Evolutionary conservation across 257 asterid genomes (phyloP).

Genomic region (Salvia hispanica): DNA sequence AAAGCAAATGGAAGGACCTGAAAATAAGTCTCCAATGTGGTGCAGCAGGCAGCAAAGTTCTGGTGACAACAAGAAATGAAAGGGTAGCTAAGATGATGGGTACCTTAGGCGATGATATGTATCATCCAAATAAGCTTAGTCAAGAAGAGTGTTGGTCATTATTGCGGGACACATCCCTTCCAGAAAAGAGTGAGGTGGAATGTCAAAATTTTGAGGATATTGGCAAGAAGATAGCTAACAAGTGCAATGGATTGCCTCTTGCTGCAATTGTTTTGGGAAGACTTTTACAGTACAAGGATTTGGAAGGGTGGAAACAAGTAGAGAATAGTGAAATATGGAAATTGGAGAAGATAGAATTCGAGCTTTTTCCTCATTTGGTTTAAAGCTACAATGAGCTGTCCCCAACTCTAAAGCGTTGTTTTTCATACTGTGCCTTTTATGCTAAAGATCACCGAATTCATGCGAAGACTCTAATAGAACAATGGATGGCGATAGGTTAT

Average conservation of each 20-base stretch:
- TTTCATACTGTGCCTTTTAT: neutral
- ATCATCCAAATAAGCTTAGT: neutral
- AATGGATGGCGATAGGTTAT: too few species aligned
- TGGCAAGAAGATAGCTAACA: neutral
- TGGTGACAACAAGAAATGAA: conserved; percentile 17
- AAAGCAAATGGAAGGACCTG: conserved; percentile 13
- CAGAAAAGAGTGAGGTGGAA: neutral
- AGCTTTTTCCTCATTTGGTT: neutral
- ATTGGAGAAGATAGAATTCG: neutral
- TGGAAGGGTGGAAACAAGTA: neutral
- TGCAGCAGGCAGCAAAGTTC: neutral
- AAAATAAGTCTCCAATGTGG: neutral
- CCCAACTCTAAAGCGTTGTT: neutral
- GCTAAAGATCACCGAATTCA: too few species aligned
- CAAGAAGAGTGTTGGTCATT: neutral
- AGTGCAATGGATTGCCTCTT: neutral
- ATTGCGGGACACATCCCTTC: neutral
- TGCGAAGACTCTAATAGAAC: too few species aligned
- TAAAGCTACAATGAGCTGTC: neutral
- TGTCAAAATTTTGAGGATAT: neutral
- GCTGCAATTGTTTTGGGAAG: neutral
- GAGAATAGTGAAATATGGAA: neutral
- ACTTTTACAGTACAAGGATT: neutral
- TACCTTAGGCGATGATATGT: neutral
- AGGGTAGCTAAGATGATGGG: conserved; percentile 6